Evolutionary conservation across 208 protist species (phyloP).

Genomic region (Leishmania aethiopica): DNA sequence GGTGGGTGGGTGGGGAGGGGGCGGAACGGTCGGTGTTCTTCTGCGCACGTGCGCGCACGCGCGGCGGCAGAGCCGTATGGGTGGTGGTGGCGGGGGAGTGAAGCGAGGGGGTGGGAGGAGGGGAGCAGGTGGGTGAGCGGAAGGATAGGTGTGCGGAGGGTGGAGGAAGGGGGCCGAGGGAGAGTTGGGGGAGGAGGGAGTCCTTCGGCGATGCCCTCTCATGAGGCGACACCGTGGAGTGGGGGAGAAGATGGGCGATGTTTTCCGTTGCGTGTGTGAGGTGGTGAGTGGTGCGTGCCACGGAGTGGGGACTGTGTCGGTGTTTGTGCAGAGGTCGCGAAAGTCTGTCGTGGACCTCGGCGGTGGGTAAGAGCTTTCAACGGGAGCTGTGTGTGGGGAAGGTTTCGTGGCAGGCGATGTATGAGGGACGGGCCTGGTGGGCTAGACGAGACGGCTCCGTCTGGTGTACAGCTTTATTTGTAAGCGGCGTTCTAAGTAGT

Average conservation of each 20-base stretch:
- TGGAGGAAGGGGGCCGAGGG: not conserved
- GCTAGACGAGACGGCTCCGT: no score
- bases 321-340: not conserved
- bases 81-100: not conserved
- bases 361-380: not conserved
- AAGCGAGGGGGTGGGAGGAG: not conserved
- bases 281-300: no score
- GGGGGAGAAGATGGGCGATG: no score
- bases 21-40: not conserved
- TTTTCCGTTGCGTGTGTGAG: no score
- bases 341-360: not conserved
- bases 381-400: not conserved
- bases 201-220: no score
- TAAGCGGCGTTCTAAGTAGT: constrained; percentile 67
- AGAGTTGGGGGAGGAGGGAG: not conserved
- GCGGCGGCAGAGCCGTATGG: not conserved
- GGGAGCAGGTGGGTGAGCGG: not conserved
- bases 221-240: no score
- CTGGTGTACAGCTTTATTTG: constrained; percentile 14
- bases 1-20: not conserved
- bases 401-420: not conserved
- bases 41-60: not conserved
- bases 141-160: not conserved
- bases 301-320: no score
- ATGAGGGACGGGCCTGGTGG: not conserved